phyloP scores from a whole-genome alignment of 2,329 filamentous ascomycete species.

The Tricladium varicosporioides region DNA sequence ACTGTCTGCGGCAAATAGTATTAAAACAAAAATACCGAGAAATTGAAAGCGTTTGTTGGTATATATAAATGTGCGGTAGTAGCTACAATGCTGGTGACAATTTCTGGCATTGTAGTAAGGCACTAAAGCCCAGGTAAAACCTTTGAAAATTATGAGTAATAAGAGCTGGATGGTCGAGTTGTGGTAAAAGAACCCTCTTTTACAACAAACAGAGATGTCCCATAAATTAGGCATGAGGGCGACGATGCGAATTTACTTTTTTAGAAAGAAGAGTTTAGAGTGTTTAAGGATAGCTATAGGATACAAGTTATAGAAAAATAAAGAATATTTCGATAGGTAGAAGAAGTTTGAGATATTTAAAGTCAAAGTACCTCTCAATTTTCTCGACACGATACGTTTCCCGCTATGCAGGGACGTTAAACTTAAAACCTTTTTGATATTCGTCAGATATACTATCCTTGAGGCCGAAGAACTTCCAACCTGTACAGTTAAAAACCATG shows the following conservation, averaged over 20 bases:
- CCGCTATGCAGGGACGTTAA: not conserved
- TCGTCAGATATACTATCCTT: too few relatives aligned
- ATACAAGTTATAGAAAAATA: slow-evolving; percentile 6
- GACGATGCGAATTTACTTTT: not conserved
- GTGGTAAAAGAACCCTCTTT: not conserved
- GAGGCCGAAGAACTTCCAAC: too few relatives aligned
- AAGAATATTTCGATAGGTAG: slow-evolving; percentile 14
- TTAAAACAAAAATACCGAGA: too few relatives aligned
- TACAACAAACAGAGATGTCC: not conserved
- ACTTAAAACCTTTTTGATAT: too few relatives aligned
- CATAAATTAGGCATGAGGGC: not conserved
- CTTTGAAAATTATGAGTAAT: not conserved
- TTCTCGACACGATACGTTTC: slow-evolving; percentile 17
- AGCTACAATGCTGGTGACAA: not conserved
- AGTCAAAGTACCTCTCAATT: slow-evolving; percentile 24
- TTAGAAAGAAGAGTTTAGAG: not conserved
- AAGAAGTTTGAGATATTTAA: slow-evolving; percentile 18
- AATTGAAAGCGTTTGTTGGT: too few relatives aligned
- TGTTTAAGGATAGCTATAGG: slow-evolving; percentile 2
- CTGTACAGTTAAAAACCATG: too few relatives aligned
- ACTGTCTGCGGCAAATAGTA: too few relatives aligned
- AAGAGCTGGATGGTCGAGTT: not conserved
- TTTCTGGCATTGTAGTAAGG: not conserved
- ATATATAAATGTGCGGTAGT: not conserved
- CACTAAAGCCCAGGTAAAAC: not conserved